A percentile compares a stretch with the other conserved stretches of the same genome.
These are phyloP conservation scores for Leccinellum albellum DNA, from an alignment of 768 basidiomycete species.

Conservation along the genomic window DNA sequence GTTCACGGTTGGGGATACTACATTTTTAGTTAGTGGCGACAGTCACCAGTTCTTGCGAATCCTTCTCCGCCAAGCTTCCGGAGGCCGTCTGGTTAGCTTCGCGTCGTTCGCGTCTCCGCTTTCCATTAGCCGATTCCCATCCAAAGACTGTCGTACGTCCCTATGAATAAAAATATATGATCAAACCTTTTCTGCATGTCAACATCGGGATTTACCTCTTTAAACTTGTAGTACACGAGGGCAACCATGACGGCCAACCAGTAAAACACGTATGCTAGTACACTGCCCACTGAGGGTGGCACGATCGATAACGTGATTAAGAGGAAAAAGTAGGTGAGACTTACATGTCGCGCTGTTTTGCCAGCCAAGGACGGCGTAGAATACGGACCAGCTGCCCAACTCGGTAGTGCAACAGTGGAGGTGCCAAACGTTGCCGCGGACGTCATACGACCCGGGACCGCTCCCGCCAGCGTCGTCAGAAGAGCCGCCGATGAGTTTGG, in stretches of 20 bases:
- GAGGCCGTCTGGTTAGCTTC: constrained; percentile 7
- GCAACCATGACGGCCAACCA: constrained; percentile 78
- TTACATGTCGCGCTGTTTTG: constrained; percentile 73
- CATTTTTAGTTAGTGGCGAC: background rate
- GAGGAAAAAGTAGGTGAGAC: constrained; percentile 1
- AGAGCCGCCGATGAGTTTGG: constrained; percentile 64
- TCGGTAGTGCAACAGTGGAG: constrained; percentile 75
- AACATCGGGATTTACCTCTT: constrained; percentile 37
- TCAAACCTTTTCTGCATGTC: background rate
- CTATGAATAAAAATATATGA: constrained; percentile 28
- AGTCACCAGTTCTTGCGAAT: background rate
- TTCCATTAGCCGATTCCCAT: constrained; percentile 48
- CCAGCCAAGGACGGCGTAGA: constrained; percentile 86
- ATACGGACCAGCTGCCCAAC: constrained; percentile 71
- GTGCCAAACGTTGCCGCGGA: constrained; percentile 85
- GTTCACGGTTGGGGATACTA: background rate
- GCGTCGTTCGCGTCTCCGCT: constrained; percentile 28
- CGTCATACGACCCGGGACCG: constrained; percentile 83
- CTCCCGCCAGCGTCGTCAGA: constrained; percentile 63
- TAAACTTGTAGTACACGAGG: constrained; percentile 66
- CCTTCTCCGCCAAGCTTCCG: background rate
- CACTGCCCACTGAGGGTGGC: constrained; percentile 53
- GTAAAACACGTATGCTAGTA: constrained; percentile 88
- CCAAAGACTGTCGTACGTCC: constrained; percentile 64
- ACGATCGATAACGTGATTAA: background rate